These are phyloP conservation scores for Paraleonurus japonicus DNA, from an alignment of 257 asterid species.

Conservation along the genomic window DNA sequence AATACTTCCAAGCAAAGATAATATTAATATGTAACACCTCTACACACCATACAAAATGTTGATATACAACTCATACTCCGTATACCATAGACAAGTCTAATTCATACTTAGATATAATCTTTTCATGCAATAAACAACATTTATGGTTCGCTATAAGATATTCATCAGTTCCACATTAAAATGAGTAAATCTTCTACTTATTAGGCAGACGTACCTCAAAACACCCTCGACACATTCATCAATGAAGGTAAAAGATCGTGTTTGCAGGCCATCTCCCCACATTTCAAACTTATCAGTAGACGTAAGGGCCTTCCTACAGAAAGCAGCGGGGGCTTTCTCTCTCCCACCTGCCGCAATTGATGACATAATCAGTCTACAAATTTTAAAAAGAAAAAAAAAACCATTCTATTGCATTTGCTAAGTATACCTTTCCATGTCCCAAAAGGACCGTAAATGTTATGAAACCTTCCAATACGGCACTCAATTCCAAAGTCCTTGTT, in stretches of 20 bases:
- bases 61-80: neutral
- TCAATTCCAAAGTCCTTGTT: constrained; percentile 86
- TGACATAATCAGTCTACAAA: neutral
- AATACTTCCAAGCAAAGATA: neutral
- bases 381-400: neutral
- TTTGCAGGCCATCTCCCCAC: constrained; percentile 91
- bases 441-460: constrained; percentile 86
- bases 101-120: too few species aligned
- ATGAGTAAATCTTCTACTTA: neutral
- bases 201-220: constrained; percentile 47
- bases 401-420: neutral
- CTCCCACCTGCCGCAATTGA: constrained; percentile 62
- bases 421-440: constrained; percentile 91
- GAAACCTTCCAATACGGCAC: constrained; percentile 88
- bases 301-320: constrained; percentile 70
- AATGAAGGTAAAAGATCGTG: constrained; percentile 77
- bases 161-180: too few species aligned
- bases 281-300: constrained; percentile 74
- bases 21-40: too few species aligned
- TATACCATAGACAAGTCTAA: too few species aligned
- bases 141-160: neutral
- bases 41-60: too few species aligned
- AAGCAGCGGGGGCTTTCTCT: constrained; percentile 90
- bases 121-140: neutral
- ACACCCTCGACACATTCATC: constrained; percentile 91